Conservation (phyloP, 805 yeast genomes). For the Cyberlindnera saturnus region DNA sequence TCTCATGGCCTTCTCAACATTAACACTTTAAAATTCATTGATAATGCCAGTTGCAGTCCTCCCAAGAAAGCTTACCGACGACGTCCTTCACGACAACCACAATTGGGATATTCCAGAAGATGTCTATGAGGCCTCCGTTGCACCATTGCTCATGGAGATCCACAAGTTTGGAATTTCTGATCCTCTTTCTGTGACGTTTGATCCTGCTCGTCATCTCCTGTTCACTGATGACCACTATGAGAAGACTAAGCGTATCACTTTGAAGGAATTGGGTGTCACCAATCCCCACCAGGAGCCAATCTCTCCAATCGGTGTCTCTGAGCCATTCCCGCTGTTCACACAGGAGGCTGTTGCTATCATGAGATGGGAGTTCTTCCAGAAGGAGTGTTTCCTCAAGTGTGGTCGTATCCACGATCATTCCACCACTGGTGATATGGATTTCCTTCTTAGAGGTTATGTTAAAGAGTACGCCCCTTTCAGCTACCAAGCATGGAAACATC, state of each 20-base stretch:
- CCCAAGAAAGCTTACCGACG: conserved; percentile 4
- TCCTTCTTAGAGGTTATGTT: conserved; percentile 46
- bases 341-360: conserved; percentile 53
- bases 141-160: conserved; percentile 12
- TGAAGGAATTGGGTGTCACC: conserved; percentile 43
- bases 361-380: conserved; percentile 47
- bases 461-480: conserved; percentile 44
- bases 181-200: conserved; percentile 25
- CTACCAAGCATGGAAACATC: conserved; percentile 53
- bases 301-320: conserved; percentile 49
- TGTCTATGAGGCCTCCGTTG: conserved; percentile 9
- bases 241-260: conserved; percentile 32
- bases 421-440: conserved; percentile 41
- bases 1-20: no score
- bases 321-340: conserved; percentile 56
- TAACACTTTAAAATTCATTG: not conserved
- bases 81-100: conserved; percentile 17
- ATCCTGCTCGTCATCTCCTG: conserved; percentile 32
- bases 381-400: conserved; percentile 38
- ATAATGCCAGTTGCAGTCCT: conserved; percentile 11
- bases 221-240: conserved; percentile 33
- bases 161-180: conserved; percentile 17
- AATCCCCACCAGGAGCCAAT: conserved; percentile 38
- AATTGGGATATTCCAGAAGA: conserved; percentile 11
- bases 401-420: conserved; percentile 39